Conservation (phyloP, 2,329 filamentous ascomycete species). For the Thyridium curvatum region DNA sequence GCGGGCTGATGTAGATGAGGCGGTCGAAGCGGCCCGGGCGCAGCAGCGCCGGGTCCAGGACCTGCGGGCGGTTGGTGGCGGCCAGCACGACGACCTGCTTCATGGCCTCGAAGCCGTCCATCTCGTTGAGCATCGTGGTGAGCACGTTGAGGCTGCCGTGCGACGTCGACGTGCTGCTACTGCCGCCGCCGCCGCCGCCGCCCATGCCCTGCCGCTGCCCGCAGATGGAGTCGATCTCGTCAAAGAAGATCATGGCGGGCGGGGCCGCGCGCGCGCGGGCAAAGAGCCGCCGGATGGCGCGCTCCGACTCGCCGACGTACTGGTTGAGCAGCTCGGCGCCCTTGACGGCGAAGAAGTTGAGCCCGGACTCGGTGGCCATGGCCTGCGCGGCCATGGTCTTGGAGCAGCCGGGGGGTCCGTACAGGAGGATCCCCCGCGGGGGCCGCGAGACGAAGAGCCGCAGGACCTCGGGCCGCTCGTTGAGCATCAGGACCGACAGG, state of each 20-base stretch:
- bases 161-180: constrained; percentile 15
- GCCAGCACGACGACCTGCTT: constrained; percentile 82
- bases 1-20: constrained; percentile 79
- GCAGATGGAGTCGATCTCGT: constrained; percentile 87
- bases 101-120: constrained; percentile 87
- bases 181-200: constrained; percentile 37
- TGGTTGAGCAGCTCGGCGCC: constrained; percentile 90
- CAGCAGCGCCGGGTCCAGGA: constrained; percentile 78
- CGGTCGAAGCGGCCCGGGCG: constrained; percentile 81
- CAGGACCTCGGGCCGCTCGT: constrained; percentile 22
- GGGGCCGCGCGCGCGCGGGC: constrained; percentile 76
- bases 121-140: constrained; percentile 84
- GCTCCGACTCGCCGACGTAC: constrained; percentile 94
- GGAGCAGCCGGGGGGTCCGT: constrained; percentile 89
- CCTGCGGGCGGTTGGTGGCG: constrained; percentile 85
- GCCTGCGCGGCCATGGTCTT: constrained; percentile 92
- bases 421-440: constrained; percentile 82
- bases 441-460: constrained; percentile 36
- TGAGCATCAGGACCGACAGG: constrained; percentile 38
- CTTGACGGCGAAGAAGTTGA: constrained; percentile 94
- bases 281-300: constrained; percentile 79
- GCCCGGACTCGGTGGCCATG: constrained; percentile 79
- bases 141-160: constrained; percentile 69
- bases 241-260: constrained; percentile 93
- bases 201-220: constrained; percentile 42